Base-by-base conservation (phyloP, 1,284 basidiomycete species). In the Trametes versicolor region DNA sequence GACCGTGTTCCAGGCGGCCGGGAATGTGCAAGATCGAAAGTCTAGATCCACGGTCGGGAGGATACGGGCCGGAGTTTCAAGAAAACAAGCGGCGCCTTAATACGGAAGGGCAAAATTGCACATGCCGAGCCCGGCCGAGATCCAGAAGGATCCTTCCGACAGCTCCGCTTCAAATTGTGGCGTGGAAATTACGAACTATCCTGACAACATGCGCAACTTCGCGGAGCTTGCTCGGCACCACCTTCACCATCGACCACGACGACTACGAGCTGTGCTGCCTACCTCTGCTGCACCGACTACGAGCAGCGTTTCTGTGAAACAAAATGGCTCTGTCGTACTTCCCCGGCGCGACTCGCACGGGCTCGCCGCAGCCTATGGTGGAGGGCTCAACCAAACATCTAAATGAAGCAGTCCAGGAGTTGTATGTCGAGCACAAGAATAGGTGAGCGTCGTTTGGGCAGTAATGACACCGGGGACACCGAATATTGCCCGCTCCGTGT, bases 391-490 rank as follows among this genome's bases (percentile, higher is more conserved):
- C 67, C 41, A 73, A 69, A 61, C 68, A 69, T 49, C 50, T 68
- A 45, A 72, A 61, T 51, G 74, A 91, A 73, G 89, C 91, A 76
- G 87, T 90, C 50, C 89, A 94, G 80, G 89, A 89, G 73, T 85
- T 83, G 12, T 94, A 90, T 76, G 79, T 93, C 67, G 85, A 88
- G 71, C 86, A 87, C 68, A 92, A 89, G 77, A 86, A 92, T 69
- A 81, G 85, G 92, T 92, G 73, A 68, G 85, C 78, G 29, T 1
- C 36, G 12, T 56, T 32, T 32, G 29, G 8, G 8, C 29, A 32
- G 29, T 32, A 32, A 32, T 4, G 4, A 32, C 29, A 32, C 29
- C 29, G 29, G 29, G 29, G 8, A 8, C 29, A 32, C 29, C 29
- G 29, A 32, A 4, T 8, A 4, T 4, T 32, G 29, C 29, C 8